Evolutionary conservation across 352 stramenopile genomes (phyloP), one percentile per base, ranked within the genome.

Genomic region (Globisporangium rhizosaccharum): DNA sequence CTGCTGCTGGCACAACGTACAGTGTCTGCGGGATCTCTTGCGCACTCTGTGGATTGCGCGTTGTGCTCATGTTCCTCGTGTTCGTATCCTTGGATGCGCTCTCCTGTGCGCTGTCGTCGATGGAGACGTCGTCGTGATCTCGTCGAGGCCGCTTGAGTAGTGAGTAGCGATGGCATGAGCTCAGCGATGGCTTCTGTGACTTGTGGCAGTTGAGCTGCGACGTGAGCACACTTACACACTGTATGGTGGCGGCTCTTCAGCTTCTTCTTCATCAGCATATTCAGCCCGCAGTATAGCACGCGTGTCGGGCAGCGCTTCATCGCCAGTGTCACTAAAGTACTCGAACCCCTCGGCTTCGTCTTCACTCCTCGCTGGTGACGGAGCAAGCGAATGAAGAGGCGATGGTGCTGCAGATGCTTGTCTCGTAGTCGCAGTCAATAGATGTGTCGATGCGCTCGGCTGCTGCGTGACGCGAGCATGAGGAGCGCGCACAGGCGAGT

Each of bases 1-100:
- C 17, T 17, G 56, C 26, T 18, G 55, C 47, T 20, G 56, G 20
- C 15, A 46, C 60, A 26, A 51, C 55, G 47, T 53, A n/a, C n/a
- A 15, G n/a, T 18, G 49, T 54, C 23, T 55, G 41, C 15, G 60
- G 53, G 42, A 66, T 66, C 12, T 66, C 53, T 20, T 56, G 47
- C 33, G 60, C 47, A 23, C 26, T 61, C 11, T 47, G 57, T 18
- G 59, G 46, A 7, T 42, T 61, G 8, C 20, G 46, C 11, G 33
- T 25, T 37, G 18, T 9, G 51, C 41, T 51, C 42, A 41, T 59
- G 26, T 26, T 51, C 25, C 42, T 17, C 7, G 30, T 44, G 36
- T 48, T 50, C 51, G 23, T 55, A 3, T 37, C 10, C 1, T 18
- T 54, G 17, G 14, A 23, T 30, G n/a, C 39, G 44, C 41, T 63